Evolutionary conservation across 2,329 filamentous ascomycete species (phyloP).

Genomic region (Colletotrichum tropicicola): DNA sequence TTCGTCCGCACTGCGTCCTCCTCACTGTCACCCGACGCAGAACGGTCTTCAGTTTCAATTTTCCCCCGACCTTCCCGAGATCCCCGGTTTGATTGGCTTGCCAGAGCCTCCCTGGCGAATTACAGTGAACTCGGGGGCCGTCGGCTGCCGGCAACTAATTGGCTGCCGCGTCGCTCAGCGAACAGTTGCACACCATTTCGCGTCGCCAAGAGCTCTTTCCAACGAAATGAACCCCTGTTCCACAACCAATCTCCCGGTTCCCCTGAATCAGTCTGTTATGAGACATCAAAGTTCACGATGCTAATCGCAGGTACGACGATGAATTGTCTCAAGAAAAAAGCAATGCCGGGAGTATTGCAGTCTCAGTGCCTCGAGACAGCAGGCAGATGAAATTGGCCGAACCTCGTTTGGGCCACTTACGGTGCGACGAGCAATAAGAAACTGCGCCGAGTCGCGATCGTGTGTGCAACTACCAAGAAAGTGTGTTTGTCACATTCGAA

Average conservation of each 20-base stretch:
- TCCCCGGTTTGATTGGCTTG: background rate
- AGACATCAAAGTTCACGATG: slow-evolving; percentile 3
- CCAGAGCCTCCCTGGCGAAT: background rate
- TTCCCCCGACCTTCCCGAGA: background rate
- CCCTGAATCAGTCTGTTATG: background rate
- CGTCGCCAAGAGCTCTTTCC: background rate
- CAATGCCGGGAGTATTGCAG: background rate
- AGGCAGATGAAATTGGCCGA: background rate
- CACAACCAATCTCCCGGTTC: slow-evolving; percentile 17
- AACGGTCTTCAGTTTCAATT: background rate
- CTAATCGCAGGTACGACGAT: background rate
- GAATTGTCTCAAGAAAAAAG: slow-evolving; percentile 9
- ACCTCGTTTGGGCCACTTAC: background rate
- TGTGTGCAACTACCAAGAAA: background rate
- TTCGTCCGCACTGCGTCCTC: slow-evolving; percentile 9
- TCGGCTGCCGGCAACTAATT: background rate
- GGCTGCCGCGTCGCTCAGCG: background rate
- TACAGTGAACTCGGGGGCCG: background rate
- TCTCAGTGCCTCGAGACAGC: background rate
- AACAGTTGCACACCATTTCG: background rate
- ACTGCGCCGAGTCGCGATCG: background rate
- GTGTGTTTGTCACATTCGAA: background rate
- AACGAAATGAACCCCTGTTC: slow-evolving; percentile 6
- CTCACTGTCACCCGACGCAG: too few species aligned
- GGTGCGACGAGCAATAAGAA: background rate